These are phyloP conservation scores for Penicillium brevicompactum DNA, from an alignment of 2,329 filamentous ascomycete genomes.

Conservation along the genomic window DNA sequence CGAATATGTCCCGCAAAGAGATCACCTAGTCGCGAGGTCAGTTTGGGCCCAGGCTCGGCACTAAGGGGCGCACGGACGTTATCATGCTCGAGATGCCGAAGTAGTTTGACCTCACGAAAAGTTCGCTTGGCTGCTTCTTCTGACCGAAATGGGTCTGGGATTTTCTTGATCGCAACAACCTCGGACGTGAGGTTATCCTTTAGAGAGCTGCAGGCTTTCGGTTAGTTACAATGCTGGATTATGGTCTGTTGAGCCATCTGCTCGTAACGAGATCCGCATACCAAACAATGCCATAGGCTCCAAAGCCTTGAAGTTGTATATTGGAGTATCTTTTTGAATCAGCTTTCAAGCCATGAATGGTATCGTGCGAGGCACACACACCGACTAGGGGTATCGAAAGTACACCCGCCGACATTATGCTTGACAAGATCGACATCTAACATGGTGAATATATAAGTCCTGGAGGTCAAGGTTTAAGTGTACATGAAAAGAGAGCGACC, in stretches of 20 bases:
- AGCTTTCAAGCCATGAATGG: background rate
- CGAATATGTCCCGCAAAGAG: conserved; percentile 98
- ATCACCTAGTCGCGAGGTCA: conserved; percentile 67
- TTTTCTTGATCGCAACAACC: conserved; percentile 98
- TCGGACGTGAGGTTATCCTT: conserved; percentile 95
- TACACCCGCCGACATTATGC: background rate
- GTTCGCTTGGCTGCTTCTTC: conserved; percentile 94
- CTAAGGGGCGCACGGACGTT: conserved; percentile 65
- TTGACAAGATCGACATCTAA: background rate
- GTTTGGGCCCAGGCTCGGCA: background rate
- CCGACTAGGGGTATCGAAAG: background rate
- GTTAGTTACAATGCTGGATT: conserved; percentile 14
- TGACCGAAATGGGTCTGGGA: conserved; percentile 99
- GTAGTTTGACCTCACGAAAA: conserved; percentile 92
- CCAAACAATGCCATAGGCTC: conserved; percentile 97
- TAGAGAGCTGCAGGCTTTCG: conserved; percentile 69
- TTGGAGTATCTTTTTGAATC: conserved; percentile 75
- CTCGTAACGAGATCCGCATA: conserved; percentile 49
- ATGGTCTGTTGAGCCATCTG: background rate
- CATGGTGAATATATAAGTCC: background rate
- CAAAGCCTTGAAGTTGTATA: conserved; percentile 96
- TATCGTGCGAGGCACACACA: background rate
- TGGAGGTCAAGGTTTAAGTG: background rate
- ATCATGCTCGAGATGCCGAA: conserved; percentile 95
- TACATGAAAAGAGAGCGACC: background rate